Evolutionary conservation across 2,329 filamentous ascomycete genomes (phyloP).

Genomic region (Calonectria hongkongensis): DNA sequence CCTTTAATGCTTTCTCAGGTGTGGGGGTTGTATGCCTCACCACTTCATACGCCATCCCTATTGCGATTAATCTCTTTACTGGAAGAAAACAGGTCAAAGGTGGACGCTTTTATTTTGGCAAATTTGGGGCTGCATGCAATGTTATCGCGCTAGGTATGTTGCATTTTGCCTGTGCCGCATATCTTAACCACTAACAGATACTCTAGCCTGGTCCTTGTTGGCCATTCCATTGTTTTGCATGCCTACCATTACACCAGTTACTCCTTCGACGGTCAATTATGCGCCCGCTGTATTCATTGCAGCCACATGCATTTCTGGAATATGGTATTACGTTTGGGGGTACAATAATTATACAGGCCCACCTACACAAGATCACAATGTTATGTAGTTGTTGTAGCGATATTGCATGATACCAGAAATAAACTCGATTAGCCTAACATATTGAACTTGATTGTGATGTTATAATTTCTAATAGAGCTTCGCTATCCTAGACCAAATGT

Average conservation of each 20-base stretch:
- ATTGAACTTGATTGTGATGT: no score
- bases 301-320: background rate
- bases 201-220: conserved; percentile 29
- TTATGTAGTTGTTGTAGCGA: no score
- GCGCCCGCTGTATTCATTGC: conserved; percentile 34
- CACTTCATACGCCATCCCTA: conserved; percentile 79
- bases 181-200: background rate
- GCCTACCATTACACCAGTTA: conserved; percentile 30
- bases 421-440: no score
- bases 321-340: conserved; percentile 37
- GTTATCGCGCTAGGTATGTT: conserved; percentile 73
- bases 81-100: conserved; percentile 74
- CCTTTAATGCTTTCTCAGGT: conserved; percentile 82
- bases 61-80: conserved; percentile 76
- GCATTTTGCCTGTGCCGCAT: background rate
- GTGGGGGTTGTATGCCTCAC: conserved; percentile 82
- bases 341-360: conserved; percentile 30
- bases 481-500: no score
- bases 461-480: no score
- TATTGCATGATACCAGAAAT: no score
- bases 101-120: conserved; percentile 76
- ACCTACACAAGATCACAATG: background rate
- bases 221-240: conserved; percentile 35
- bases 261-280: conserved; percentile 22
- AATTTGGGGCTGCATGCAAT: conserved; percentile 77